Conservation (phyloP, 768 basidiomycete genomes). For the Leccinellum luteum region DNA sequence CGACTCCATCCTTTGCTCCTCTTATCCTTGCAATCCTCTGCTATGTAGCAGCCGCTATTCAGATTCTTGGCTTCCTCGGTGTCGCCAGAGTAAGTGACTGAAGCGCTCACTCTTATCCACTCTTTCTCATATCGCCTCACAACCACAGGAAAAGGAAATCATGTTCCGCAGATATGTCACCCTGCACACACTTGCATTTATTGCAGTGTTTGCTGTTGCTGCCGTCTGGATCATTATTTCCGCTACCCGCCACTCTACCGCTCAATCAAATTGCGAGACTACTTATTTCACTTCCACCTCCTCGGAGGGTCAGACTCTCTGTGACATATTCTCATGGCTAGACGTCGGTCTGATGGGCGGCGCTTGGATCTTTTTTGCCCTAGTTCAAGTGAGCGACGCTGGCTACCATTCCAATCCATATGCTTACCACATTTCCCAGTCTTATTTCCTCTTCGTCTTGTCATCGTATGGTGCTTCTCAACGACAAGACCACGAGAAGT, state of each 20-base stretch:
- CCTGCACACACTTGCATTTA: slow-evolving; percentile 53
- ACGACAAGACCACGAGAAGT: slow-evolving; percentile 77
- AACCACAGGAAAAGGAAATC: slow-evolving; percentile 58
- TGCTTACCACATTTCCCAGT: slow-evolving; percentile 35
- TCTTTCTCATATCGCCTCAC: slow-evolving; percentile 3
- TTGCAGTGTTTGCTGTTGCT: slow-evolving; percentile 69
- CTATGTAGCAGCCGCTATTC: slow-evolving; percentile 72
- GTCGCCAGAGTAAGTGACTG: slow-evolving; percentile 61
- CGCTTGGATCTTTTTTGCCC: slow-evolving; percentile 78
- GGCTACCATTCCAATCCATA: neutral
- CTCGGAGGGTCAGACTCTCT: slow-evolving; percentile 67
- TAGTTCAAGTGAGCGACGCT: slow-evolving; percentile 60
- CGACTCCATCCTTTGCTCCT: slow-evolving; percentile 73
- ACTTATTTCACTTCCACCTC: slow-evolving; percentile 49
- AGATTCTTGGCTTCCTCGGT: slow-evolving; percentile 83
- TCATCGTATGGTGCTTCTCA: slow-evolving; percentile 71
- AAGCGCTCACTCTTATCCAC: neutral
- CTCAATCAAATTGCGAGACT: slow-evolving; percentile 61
- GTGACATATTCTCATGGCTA: slow-evolving; percentile 90
- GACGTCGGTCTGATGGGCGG: slow-evolving; percentile 89
- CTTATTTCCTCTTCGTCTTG: slow-evolving; percentile 45
- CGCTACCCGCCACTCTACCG: slow-evolving; percentile 69
- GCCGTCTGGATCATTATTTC: slow-evolving; percentile 83
- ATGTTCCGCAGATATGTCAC: slow-evolving; percentile 68
- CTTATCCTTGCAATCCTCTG: slow-evolving; percentile 74